phyloP scores from a whole-genome alignment of 2,329 filamentous ascomycete species.

The Geosmithia morbida region DNA sequence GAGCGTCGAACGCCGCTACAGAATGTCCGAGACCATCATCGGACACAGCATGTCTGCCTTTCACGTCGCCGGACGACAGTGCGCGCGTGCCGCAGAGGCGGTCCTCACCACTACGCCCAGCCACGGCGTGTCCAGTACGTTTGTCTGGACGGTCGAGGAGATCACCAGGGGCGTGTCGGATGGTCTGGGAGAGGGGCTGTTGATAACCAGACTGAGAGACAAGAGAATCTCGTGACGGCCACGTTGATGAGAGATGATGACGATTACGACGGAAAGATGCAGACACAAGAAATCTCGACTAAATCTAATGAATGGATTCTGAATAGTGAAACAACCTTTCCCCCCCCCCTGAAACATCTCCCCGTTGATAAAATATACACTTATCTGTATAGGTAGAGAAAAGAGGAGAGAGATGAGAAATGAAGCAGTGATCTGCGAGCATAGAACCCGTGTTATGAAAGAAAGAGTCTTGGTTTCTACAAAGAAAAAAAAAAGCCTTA shows the following conservation, averaged over 20 bases:
- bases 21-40: constrained; percentile 60
- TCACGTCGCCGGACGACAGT: constrained; percentile 37
- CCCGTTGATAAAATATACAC: too few species aligned
- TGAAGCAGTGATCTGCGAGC: too few species aligned
- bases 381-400: too few species aligned
- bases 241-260: neutral
- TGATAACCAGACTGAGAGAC: constrained; percentile 1
- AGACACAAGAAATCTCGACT: neutral
- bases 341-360: too few species aligned
- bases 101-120: constrained; percentile 44
- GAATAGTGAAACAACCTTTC: too few species aligned
- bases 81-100: constrained; percentile 39
- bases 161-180: constrained; percentile 54
- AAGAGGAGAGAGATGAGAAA: too few species aligned
- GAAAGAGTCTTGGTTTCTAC: too few species aligned
- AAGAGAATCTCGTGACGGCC: neutral
- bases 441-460: too few species aligned
- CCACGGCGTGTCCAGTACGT: constrained; percentile 36
- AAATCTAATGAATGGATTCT: neutral
- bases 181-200: constrained; percentile 30
- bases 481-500: too few species aligned
- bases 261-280: neutral
- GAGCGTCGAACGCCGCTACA: constrained; percentile 51
- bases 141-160: constrained; percentile 47
- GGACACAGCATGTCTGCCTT: constrained; percentile 45